Evolutionary conservation across 208 protist genomes (phyloP).

Genomic region (Trypanosoma platydactyli): DNA sequence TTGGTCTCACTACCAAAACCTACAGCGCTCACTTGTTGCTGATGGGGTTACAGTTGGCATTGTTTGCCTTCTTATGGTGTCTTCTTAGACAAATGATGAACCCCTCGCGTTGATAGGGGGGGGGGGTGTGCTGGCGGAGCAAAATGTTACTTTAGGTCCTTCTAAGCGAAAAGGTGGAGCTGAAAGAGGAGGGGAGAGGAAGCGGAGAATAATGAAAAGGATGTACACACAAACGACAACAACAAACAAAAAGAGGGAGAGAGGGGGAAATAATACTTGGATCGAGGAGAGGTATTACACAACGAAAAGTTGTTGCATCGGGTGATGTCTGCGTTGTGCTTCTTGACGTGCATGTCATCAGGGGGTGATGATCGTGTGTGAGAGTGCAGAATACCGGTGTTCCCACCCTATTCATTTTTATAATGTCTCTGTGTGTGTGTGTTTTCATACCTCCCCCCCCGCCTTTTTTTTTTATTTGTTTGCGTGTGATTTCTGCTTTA

Average conservation of each 20-base stretch:
- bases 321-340: too few species aligned
- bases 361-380: too few species aligned
- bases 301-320: too few species aligned
- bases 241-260: background rate
- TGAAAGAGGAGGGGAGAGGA: conserved; percentile 7
- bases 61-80: conserved; percentile 20
- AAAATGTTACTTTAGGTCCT: conserved; percentile 1
- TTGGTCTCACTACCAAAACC: conserved; percentile 15
- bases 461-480: background rate
- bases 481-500: background rate
- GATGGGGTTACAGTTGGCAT: conserved; percentile 6
- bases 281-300: background rate
- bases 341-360: background rate
- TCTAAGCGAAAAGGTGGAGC: background rate
- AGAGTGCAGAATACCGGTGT: too few species aligned
- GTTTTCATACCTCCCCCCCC: background rate
- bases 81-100: conserved; percentile 13
- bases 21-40: conserved; percentile 27
- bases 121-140: background rate
- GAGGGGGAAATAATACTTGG: background rate
- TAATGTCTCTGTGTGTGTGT: too few species aligned
- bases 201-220: background rate
- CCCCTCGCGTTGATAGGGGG: conserved; percentile 3
- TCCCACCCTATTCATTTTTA: too few species aligned
- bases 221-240: background rate